phyloP scores from a whole-genome alignment of 2,329 filamentous ascomycete genomes.

The Pestalotiopsis sp. region DNA sequence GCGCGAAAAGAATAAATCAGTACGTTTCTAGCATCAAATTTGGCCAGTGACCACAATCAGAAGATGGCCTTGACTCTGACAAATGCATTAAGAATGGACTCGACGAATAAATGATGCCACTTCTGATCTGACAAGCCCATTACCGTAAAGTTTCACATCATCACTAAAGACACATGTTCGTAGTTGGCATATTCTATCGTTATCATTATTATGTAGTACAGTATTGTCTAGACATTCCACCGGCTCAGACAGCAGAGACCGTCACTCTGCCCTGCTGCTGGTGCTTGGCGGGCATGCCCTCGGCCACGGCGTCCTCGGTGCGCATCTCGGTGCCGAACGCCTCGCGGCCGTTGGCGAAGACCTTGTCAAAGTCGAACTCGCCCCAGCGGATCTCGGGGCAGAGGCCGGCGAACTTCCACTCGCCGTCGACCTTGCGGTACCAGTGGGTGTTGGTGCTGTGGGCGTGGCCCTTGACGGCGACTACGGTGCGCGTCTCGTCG shows the following conservation, averaged over 20 bases:
- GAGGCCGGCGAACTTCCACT: constrained; percentile 64
- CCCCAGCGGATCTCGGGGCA: constrained; percentile 57
- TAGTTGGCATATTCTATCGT: not conserved
- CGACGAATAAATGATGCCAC: not conserved
- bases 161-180: not conserved
- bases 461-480: constrained; percentile 62
- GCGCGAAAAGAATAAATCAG: too few species aligned
- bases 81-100: not conserved
- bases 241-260: not conserved
- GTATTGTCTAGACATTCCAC: not conserved
- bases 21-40: too few species aligned
- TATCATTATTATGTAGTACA: not conserved
- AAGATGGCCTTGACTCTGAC: not conserved
- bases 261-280: constrained; percentile 1
- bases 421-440: constrained; percentile 60
- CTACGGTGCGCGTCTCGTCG: constrained; percentile 46
- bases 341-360: constrained; percentile 48
- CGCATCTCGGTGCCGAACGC: constrained; percentile 32
- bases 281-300: constrained; percentile 1
- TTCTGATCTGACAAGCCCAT: not conserved
- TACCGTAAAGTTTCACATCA: not conserved
- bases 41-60: too few species aligned
- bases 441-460: constrained; percentile 61
- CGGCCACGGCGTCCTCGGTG: not conserved
- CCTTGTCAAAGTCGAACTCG: constrained; percentile 60